Conservation (phyloP, 2,329 filamentous ascomycete genomes). For the Claviceps sorghi region DNA sequence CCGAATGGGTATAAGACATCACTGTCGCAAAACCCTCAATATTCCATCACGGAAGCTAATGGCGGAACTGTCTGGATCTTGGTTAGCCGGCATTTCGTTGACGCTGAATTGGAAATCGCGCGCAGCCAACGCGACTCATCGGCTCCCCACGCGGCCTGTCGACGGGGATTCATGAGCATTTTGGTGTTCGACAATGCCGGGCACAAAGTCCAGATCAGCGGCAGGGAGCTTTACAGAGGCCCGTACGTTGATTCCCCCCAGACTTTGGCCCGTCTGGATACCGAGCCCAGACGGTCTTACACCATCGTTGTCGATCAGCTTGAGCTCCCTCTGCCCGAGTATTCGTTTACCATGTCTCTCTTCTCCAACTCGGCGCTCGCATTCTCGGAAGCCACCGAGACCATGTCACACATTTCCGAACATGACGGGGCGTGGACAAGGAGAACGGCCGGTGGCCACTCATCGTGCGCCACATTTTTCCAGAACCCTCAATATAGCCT, state of each 20-base stretch:
- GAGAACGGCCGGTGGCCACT: conserved; percentile 72
- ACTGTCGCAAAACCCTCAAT: conserved; percentile 55
- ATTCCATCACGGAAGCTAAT: conserved; percentile 45
- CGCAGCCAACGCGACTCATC: conserved; percentile 27
- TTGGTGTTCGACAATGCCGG: conserved; percentile 64
- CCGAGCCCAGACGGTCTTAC: conserved; percentile 26
- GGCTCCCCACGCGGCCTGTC: conserved; percentile 29
- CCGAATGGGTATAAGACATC: conserved; percentile 35
- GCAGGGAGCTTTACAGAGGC: conserved; percentile 55
- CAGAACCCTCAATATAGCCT: conserved; percentile 78
- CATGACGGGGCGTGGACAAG: conserved; percentile 57
- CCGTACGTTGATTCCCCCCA: conserved; percentile 93
- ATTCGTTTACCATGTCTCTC: conserved; percentile 77
- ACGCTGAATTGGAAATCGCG: conserved; percentile 44
- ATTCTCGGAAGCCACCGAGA: conserved; percentile 45
- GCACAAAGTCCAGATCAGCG: conserved; percentile 56
- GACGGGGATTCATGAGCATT: conserved; percentile 73
- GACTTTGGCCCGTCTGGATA: conserved; percentile 58
- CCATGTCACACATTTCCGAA: conserved; percentile 44
- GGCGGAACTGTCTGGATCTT: conserved; percentile 66
- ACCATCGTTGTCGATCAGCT: conserved; percentile 64
- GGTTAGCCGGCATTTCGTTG: conserved; percentile 72
- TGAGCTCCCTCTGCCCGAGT: conserved; percentile 54
- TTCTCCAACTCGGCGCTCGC: conserved; percentile 53
- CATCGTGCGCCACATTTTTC: conserved; percentile 61